Conservation (phyloP, 2,329 filamentous ascomycete species). For the Gyromitra esculenta region DNA sequence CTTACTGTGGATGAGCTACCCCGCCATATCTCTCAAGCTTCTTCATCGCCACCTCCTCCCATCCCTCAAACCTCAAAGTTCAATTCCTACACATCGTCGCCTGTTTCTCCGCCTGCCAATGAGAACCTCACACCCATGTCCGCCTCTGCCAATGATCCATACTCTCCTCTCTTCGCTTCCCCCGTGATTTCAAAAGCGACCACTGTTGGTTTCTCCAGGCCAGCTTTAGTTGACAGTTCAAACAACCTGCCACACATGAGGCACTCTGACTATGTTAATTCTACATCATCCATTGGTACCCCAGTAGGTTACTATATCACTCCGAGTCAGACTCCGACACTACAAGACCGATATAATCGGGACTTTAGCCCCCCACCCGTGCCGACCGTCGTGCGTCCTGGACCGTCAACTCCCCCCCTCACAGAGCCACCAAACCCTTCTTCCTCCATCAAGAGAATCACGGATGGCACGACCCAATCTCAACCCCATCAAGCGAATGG, state of each 20-base stretch:
- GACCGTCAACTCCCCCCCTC: constrained; percentile 38
- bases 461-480: not conserved
- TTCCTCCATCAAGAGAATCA: constrained; percentile 2
- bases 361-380: not conserved
- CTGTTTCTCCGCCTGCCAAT: not conserved
- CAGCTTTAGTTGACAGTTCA: constrained; percentile 4
- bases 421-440: constrained; percentile 22
- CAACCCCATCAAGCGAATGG: not conserved
- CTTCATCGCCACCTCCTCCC: constrained; percentile 1
- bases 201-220: constrained; percentile 11
- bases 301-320: constrained; percentile 43
- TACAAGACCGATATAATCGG: constrained; percentile 13
- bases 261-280: not conserved
- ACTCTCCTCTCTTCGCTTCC: constrained; percentile 11
- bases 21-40: constrained; percentile 18
- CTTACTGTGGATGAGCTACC: constrained; percentile 27
- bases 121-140: not conserved
- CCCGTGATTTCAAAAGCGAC: constrained; percentile 20
- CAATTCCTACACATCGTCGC: constrained; percentile 1
- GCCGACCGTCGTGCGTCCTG: constrained; percentile 36
- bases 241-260: not conserved
- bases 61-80: constrained; percentile 14
- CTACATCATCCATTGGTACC: constrained; percentile 15
- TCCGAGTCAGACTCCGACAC: constrained; percentile 37
- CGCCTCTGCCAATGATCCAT: not conserved